Base-by-base conservation (phyloP, 768 basidiomycete species). In the Pseudohyphozyma bogoriensis region DNA sequence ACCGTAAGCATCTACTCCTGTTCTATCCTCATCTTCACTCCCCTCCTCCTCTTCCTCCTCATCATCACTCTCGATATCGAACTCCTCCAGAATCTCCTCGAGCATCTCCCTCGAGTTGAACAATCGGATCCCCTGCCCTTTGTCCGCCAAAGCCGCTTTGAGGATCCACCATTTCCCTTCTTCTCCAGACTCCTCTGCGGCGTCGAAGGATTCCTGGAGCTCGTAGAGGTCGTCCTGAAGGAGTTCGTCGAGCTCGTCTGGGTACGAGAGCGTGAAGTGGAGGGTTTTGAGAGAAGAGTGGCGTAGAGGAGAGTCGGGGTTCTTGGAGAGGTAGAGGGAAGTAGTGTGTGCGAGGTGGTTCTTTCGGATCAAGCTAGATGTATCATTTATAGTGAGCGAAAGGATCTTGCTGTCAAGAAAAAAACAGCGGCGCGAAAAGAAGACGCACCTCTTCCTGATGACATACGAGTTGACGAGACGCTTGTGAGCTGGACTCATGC, bases 61-160 rank as follows among this genome's bases (percentile, higher is more conserved):
- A 11, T 67, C 67, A 22, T 55, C 56, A 15, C 58, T 63, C 29
- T 66, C 64, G 12, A 61, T 60, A 31, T 93, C 92, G 65, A 96
- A 96, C 26, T 81, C 80, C 64, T 84, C 79, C 62, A 96, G 88
- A 29, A 96, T 91, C 7, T 72, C 69, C 59, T 81, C 80, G 59
- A 99, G 77, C 35, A 81, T 76, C 16, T 81, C 81, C 73, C 85
- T 85, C 56, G 80, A 84, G 55, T 85, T 82, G 74, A 99, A 96
- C 50, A 99, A 75, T 47, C 91, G 77, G 65, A 99, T 91, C 3
- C 93, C 95, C 79, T 89, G 89, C 16, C 91, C 95, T 52, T 89
- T 81, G 76, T 97, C 92, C 2, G 91, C 85, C 87, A 99, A 93
- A 22, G 90, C 89, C 49, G 95, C 92, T 76, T 99, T 99, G 54